These are phyloP conservation scores for Glycine tomentella DNA, from an alignment of 306 rosid genomes.

Conservation along the genomic window DNA sequence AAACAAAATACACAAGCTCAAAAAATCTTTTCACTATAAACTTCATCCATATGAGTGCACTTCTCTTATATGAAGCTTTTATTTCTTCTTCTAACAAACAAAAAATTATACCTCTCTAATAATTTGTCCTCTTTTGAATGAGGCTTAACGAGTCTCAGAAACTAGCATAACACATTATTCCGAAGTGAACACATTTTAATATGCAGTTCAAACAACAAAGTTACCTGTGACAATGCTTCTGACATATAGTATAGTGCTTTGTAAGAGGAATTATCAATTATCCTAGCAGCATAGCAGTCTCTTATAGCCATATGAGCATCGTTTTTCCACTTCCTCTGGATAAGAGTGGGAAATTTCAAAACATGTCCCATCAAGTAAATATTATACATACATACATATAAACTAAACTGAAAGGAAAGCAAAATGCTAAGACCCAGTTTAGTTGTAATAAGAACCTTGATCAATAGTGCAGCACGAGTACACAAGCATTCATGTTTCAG, in stretches of 20 bases:
- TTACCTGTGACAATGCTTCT: constrained; percentile 94
- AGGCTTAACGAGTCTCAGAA: constrained; percentile 28
- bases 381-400: neutral
- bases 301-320: constrained; percentile 93
- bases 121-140: neutral
- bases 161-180: constrained; percentile 21
- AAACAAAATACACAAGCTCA: constrained; percentile 9
- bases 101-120: neutral
- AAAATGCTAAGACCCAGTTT: constrained; percentile 40
- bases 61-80: neutral
- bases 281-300: constrained; percentile 85
- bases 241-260: constrained; percentile 76
- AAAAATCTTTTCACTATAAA: constrained; percentile 4
- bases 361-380: constrained; percentile 32
- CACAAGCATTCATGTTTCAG: constrained; percentile 75
- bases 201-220: constrained; percentile 39
- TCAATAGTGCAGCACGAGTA: constrained; percentile 78
- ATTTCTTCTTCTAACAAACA: neutral
- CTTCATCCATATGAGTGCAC: constrained; percentile 33
- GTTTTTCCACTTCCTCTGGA: constrained; percentile 96
- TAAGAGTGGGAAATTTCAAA: constrained; percentile 26
- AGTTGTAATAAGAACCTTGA: constrained; percentile 68
- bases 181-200: constrained; percentile 18
- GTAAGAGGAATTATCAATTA: constrained; percentile 66
- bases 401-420: constrained; percentile 22